These are phyloP conservation scores for Mycena citricolor DNA, from an alignment of 1,284 basidiomycete genomes.

Conservation along the genomic window DNA sequence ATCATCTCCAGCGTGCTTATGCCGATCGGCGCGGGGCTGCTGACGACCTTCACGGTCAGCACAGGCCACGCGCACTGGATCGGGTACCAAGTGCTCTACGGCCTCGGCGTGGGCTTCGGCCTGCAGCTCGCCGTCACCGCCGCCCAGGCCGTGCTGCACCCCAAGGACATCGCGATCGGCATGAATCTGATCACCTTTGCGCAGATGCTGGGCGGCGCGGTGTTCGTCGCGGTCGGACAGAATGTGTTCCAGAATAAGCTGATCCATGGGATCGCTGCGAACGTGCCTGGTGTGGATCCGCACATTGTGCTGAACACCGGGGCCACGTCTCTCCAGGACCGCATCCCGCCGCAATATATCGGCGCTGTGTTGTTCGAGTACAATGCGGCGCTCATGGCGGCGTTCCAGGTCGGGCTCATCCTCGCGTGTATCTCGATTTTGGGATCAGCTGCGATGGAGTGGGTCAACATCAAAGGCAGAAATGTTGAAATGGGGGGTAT, in stretches of 20 bases:
- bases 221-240: slow-evolving; percentile 1
- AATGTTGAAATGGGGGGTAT: slow-evolving; percentile 1
- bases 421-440: background rate
- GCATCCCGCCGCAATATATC: background rate
- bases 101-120: slow-evolving; percentile 8
- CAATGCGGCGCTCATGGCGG: background rate
- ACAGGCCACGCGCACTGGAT: background rate
- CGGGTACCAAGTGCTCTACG: background rate
- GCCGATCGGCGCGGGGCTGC: background rate
- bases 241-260: slow-evolving; percentile 2
- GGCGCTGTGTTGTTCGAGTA: background rate
- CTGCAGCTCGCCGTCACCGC: slow-evolving; percentile 13
- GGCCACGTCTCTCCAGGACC: background rate
- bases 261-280: background rate
- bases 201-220: background rate
- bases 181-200: slow-evolving; percentile 5
- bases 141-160: slow-evolving; percentile 7
- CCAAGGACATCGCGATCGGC: slow-evolving; percentile 9
- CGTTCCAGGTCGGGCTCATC: background rate
- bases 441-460: background rate
- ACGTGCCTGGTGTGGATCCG: background rate
- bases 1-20: background rate
- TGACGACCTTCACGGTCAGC: background rate
- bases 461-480: background rate
- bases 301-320: background rate